Base-by-base conservation (phyloP, 345 rosid species). In the Gossypioides kirkii region DNA sequence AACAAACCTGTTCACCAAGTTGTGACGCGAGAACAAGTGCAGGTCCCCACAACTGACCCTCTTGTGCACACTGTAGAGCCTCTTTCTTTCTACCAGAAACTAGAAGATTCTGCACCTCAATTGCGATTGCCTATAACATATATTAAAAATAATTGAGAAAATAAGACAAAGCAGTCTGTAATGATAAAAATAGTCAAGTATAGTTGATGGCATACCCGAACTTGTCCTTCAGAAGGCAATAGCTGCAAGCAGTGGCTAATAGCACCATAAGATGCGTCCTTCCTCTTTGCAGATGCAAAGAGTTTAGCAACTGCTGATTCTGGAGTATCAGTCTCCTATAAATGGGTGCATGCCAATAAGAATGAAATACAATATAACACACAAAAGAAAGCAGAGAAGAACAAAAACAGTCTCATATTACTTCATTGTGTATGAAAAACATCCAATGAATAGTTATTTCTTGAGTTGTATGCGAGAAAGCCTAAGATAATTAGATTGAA, bases 41-140 rank as follows among this genome's bases (percentile, higher is more conserved):
- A 59, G 93, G 98, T 79, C 99, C 99, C 99, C 99, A 96, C 76
- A 96, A 81, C 82, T 87, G 94, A 72, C 99, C 99, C 78, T 85
- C 96, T 80, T 93, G 96, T 64, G 99, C 98, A 81, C 83, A 79
- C 54, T 84, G 87, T 52, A 96, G 59, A 77, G 98, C 98, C 80
- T 96, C 97, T 74, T 73, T 81, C 81, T 90, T 96, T 72, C 86
- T 89, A 81, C 99, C 99, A 84, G 97, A 88, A 76, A 94, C 97
- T 77, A 96, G 88, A 76, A 96, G 98, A 76, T 82, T 87, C 81
- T 96, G 98, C 61, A 93, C 96, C 88, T 93, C 96, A 61, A 85
- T 86, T 61, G 94, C 99, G 71, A 94, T 91, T 77, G 87, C 94
- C 99, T 96, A 79, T 49, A 73, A 78, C 58, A 79, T 66, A 74